Conservation (phyloP, 306 rosid genomes). For the Vachellia collinsii region DNA sequence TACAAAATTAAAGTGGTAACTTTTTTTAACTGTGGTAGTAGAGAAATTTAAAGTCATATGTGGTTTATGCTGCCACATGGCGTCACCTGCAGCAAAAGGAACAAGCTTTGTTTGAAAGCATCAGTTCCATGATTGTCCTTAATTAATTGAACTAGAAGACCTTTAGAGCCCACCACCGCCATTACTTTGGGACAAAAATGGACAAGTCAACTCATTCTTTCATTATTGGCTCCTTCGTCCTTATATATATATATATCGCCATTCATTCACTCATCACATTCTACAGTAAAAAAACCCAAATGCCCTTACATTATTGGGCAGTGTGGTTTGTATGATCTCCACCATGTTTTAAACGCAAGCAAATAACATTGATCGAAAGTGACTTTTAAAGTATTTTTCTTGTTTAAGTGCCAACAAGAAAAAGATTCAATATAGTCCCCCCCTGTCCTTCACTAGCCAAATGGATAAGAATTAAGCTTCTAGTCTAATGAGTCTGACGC, state of each 20-base stretch:
- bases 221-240: conserved; percentile 2
- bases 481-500: background rate
- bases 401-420: conserved; percentile 26
- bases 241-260: conserved; percentile 19
- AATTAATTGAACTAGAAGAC: background rate
- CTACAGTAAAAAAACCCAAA: conserved; percentile 20
- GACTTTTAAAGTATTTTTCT: background rate
- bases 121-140: background rate
- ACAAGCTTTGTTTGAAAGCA: conserved; percentile 42
- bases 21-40: background rate
- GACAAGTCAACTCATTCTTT: conserved; percentile 42
- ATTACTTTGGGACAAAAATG: conserved; percentile 35
- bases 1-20: too few species aligned
- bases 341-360: conserved; percentile 14
- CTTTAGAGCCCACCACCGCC: conserved; percentile 34
- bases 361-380: background rate
- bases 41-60: background rate
- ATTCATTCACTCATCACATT: conserved; percentile 25
- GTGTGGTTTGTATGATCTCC: conserved; percentile 9
- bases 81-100: conserved; percentile 46
- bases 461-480: conserved; percentile 39
- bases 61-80: conserved; percentile 38
- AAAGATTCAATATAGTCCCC: conserved; percentile 26
- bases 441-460: conserved; percentile 30
- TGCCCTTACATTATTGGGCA: conserved; percentile 23